Base-by-base conservation (phyloP, 371 early-diverging fungal species). In the Rhizopus sp. region DNA sequence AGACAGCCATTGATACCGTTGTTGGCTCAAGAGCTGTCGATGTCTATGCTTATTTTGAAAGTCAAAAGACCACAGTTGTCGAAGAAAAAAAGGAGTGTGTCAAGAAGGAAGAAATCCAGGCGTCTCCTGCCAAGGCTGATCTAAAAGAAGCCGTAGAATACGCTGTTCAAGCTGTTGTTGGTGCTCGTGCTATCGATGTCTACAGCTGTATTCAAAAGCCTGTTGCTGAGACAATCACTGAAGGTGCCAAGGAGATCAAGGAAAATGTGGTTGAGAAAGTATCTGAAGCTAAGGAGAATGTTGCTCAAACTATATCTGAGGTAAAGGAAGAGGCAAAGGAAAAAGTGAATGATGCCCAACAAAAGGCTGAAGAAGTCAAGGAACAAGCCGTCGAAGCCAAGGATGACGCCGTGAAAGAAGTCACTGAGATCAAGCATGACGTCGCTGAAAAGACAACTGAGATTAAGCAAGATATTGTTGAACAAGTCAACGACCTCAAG, bases 1-100 rank as follows among this genome's bases (percentile, higher is more conserved):
- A 72, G 50, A 59, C 60, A 32, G 73, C 69, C 42, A 72, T 72
- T 42, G 57, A 56, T 16, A 58, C 61, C 47, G 73, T 56, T 16
- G 62, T 72, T n/a, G 63, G 54, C 46, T 51, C 63, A 5, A 51
- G 53, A 39, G 47, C 62, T 6, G 47, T 69, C 30, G 69, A 72
- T 55, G 48, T 66, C 7, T 59, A 63, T 38, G 58, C 59, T 29
- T 59, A 66, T 33, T 56, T 72, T 48, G 63, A 64, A 34, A 56
- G 49, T 0, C 15, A 41, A 15, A 50, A 62, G 40, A 44, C 17
- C 15, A 45, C 31, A 35, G 57, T 38, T 23, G 53, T 54, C 23
- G 50, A 53, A 7, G 55, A 59, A 39, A 50, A 23, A 5, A 38
- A 44, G 8, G 56, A 59, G 16, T 61, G 51, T 12, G 55, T 16